Conservation (phyloP, 2,329 filamentous ascomycete genomes). For the Trichoderma sp. region DNA sequence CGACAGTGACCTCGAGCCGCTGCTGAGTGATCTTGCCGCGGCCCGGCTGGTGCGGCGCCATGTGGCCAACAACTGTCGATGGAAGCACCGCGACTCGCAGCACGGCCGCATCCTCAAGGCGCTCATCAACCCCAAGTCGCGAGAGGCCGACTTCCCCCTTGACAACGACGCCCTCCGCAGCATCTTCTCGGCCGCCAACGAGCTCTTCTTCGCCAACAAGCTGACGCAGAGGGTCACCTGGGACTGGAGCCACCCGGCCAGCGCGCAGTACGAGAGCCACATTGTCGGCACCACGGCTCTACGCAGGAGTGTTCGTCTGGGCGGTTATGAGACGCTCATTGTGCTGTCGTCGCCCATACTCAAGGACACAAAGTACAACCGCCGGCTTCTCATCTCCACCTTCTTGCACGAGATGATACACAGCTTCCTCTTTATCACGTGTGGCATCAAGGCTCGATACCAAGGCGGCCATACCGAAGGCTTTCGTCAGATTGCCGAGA, state of each 20-base stretch:
- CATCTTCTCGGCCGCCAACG: conserved; percentile 63
- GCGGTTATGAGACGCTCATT: conserved; percentile 65
- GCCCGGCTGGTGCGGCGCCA: conserved; percentile 53
- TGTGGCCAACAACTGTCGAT: conserved; percentile 46
- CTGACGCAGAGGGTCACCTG: conserved; percentile 61
- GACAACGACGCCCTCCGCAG: conserved; percentile 60
- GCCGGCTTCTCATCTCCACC: conserved; percentile 63
- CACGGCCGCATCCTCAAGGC: conserved; percentile 60
- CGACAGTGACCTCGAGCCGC: conserved; percentile 31
- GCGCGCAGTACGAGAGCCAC: conserved; percentile 54
- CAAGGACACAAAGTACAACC: conserved; percentile 57
- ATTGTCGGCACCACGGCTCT: conserved; percentile 67
- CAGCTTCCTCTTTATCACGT: conserved; percentile 65
- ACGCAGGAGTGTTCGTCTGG: conserved; percentile 47
- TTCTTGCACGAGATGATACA: conserved; percentile 70
- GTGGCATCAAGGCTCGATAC: conserved; percentile 58
- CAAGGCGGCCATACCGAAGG: conserved; percentile 63
- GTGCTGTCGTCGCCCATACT: conserved; percentile 63
- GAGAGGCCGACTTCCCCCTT: conserved; percentile 53
- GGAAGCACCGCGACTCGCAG: conserved; percentile 52
- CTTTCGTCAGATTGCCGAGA: conserved; percentile 59
- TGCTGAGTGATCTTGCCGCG: conserved; percentile 52
- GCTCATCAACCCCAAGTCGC: conserved; percentile 56
- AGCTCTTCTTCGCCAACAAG: conserved; percentile 62
- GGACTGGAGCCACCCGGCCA: conserved; percentile 60